Percentiles rank a stretch among this genome's conserved stretches.
phyloP scores from a whole-genome alignment of 2,329 filamentous ascomycete genomes.

The Fusarium scirpi region DNA sequence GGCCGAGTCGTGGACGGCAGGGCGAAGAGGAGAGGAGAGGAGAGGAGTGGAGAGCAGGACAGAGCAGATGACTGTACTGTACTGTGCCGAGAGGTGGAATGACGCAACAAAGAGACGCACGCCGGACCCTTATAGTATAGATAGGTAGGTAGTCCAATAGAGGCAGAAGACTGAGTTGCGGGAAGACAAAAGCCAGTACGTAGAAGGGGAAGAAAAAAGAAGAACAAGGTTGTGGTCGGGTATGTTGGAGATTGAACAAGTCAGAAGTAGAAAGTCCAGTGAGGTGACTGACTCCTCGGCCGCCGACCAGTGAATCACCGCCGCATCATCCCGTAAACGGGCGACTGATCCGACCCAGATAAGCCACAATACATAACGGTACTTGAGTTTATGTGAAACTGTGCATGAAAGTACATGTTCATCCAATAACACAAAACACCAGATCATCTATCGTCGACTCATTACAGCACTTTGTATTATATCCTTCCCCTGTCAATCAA shows the following conservation, averaged over 20 bases:
- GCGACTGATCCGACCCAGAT: constrained; percentile 45
- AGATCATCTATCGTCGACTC: background rate
- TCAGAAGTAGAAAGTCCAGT: constrained; percentile 40
- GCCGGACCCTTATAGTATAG: constrained; percentile 13
- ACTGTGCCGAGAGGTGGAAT: constrained; percentile 23
- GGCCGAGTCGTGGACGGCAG: constrained; percentile 24
- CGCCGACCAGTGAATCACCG: constrained; percentile 48
- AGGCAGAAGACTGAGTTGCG: constrained; percentile 11
- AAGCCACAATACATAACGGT: constrained; percentile 43
- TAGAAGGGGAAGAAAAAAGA: constrained; percentile 6
- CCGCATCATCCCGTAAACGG: constrained; percentile 49
- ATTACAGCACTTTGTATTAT: constrained; percentile 8
- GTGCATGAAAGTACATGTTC: constrained; percentile 18
- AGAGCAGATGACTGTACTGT: constrained; percentile 12
- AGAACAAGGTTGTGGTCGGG: constrained; percentile 6
- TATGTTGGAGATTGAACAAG: constrained; percentile 33
- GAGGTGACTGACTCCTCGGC: constrained; percentile 42
- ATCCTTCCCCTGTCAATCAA: background rate
- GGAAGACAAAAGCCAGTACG: constrained; percentile 1
- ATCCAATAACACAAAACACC: constrained; percentile 9
- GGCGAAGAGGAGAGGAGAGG: constrained; percentile 1
- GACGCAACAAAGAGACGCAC: constrained; percentile 42
- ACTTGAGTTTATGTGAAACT: constrained; percentile 30
- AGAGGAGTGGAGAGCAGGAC: background rate
- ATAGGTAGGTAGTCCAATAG: constrained; percentile 9